These are phyloP conservation scores for Psidium friedrichsthalianum DNA, from an alignment of 345 rosid genomes.

Conservation along the genomic window DNA sequence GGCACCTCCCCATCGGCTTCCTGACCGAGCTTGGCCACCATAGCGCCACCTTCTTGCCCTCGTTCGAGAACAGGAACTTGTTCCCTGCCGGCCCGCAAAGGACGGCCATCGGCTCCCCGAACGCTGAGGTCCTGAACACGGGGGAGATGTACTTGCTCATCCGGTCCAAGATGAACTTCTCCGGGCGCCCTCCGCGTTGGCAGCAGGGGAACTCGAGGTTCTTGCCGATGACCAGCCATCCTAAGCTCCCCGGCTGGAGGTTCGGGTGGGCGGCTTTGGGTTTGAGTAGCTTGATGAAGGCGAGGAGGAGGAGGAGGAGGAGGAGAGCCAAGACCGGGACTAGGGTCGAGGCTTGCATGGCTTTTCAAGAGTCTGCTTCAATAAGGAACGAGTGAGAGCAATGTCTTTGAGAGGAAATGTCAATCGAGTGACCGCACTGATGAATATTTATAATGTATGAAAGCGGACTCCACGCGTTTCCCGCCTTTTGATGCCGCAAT, in stretches of 20 bases:
- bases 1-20: neutral
- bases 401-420: neutral
- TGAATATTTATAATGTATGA: too few species aligned
- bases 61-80: slow-evolving; percentile 4
- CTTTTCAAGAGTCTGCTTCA: neutral
- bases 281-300: neutral
- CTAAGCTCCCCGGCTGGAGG: neutral
- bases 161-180: neutral
- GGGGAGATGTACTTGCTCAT: neutral
- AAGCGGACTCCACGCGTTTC: too few species aligned
- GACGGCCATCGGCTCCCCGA: neutral
- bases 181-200: neutral
- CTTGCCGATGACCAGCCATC: slow-evolving; percentile 5
- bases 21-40: neutral
- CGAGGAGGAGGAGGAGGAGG: neutral
- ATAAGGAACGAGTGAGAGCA: neutral
- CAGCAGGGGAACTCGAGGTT: neutral
- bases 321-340: neutral
- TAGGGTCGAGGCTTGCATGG: neutral
- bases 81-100: neutral
- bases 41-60: neutral
- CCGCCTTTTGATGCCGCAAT: too few species aligned
- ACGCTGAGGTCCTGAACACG: neutral
- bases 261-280: neutral
- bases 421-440: neutral